Conservation (phyloP, 164 flowering plant species). For the Dillenia turbinata region DNA sequence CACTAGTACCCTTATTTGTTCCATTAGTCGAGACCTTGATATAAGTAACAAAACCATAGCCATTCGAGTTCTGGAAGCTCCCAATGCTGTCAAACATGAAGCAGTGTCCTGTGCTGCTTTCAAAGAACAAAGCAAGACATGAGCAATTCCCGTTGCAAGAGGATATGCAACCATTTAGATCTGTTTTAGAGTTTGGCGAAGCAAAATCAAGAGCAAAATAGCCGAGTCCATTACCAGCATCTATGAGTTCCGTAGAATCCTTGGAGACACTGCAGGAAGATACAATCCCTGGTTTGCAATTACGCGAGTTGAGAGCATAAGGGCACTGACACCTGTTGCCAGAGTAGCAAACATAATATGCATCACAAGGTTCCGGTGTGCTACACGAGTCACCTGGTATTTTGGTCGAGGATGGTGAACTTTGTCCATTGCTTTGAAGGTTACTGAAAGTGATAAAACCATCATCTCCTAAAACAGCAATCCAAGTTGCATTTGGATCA, state of each 20-base stretch:
- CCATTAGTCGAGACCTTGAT: conserved; percentile 34
- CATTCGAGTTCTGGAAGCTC: conserved; percentile 23
- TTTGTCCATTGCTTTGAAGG: conserved; percentile 22
- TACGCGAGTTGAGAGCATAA: conserved; percentile 17
- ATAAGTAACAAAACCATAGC: conserved; percentile 21
- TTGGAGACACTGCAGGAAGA: conserved; percentile 25
- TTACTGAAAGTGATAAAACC: conserved; percentile 40
- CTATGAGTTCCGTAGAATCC: conserved; percentile 27
- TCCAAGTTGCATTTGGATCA: conserved; percentile 41
- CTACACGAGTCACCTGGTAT: conserved; percentile 42
- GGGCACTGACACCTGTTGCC: conserved; percentile 45
- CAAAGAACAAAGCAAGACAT: conserved; percentile 54
- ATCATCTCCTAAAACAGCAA: conserved; percentile 43
- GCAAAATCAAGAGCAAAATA: conserved; percentile 47
- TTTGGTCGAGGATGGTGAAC: conserved; percentile 12
- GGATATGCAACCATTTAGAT: conserved; percentile 39
- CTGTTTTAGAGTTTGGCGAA: conserved; percentile 28
- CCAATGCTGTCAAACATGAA: conserved; percentile 50
- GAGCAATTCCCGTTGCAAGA: conserved; percentile 53
- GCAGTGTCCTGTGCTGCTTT: conserved; percentile 39
- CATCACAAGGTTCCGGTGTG: conserved; percentile 49
- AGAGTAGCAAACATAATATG: conserved; percentile 35
- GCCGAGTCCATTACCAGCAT: conserved; percentile 30
- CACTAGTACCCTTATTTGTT: conserved; percentile 9
- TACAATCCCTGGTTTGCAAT: conserved; percentile 33